These are phyloP conservation scores for Comarum palustre DNA, from an alignment of 306 rosid genomes.

Conservation along the genomic window DNA sequence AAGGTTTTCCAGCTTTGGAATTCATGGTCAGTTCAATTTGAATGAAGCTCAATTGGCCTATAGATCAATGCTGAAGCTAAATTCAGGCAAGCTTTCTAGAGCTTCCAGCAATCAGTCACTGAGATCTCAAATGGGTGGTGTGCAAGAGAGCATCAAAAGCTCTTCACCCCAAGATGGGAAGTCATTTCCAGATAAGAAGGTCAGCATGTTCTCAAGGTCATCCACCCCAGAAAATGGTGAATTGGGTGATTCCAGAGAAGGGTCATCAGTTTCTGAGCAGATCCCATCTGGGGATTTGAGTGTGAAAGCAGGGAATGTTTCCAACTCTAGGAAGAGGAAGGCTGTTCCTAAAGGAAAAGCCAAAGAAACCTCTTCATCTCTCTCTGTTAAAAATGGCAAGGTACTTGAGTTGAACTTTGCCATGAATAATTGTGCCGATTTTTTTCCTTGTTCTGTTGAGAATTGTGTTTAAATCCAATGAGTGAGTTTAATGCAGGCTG, in stretches of 20 bases:
- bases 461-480: conserved; percentile 11
- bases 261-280: conserved; percentile 58
- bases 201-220: conserved; percentile 35
- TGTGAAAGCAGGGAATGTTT: conserved; percentile 30
- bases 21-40: conserved; percentile 28
- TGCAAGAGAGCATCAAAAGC: conserved; percentile 29
- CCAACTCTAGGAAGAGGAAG: conserved; percentile 42
- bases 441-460: not conserved
- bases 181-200: conserved; percentile 30
- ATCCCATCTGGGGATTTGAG: conserved; percentile 38
- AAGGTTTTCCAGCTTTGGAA: conserved; percentile 43
- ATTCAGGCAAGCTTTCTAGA: conserved; percentile 32
- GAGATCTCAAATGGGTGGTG: conserved; percentile 36
- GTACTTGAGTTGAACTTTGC: conserved; percentile 17
- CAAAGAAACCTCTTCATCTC: conserved; percentile 30
- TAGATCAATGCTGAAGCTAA: conserved; percentile 33
- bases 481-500: conserved; percentile 26
- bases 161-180: conserved; percentile 18
- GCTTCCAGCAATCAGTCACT: conserved; percentile 34
- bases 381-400: conserved; percentile 37
- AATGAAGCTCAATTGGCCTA: conserved; percentile 36
- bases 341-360: conserved; percentile 43
- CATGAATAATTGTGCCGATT: not conserved
- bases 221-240: conserved; percentile 50
- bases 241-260: conserved; percentile 48